Base-by-base conservation (phyloP, 768 basidiomycete genomes). In the Coprinopsis sp. region DNA sequence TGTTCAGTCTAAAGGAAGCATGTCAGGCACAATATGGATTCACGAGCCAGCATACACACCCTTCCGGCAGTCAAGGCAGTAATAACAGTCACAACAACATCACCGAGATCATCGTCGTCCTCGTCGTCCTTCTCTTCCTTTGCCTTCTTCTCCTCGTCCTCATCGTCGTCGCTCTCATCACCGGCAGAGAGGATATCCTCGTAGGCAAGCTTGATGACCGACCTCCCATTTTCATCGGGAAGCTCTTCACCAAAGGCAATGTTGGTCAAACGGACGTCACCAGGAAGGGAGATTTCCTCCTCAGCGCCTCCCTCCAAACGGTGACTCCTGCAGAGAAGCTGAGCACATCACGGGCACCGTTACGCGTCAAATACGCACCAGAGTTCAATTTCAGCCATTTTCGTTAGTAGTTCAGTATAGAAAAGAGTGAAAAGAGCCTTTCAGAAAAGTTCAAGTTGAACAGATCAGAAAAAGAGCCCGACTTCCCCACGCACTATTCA, bases 51-150 rank as follows among this genome's bases (percentile, higher is more conserved):
- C 25, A 24, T 18, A 54, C 73, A 46, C 57, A 89, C 92, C 70
- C 84, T 87, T 50, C 89, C 87, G 22, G 87, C 82, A 39, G 84
- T 90, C 56, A 96, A 70, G 1, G 90, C 81, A 60, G 86, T 84
- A 13, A 95, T 69, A 47, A 91, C 72, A 14, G 82, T 81, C 24
- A 77, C 75, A 39, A 65, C 58, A 16, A 61, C 47, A 1, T 49
- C 30, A 8, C 51, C 50, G 16, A n/a, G n/a, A n/a, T n/a, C n/a
- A n/a, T n/a, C n/a, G n/a, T n/a, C n/a, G n/a, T n/a, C n/a, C n/a
- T n/a, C n/a, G n/a, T n/a, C n/a, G n/a, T n/a, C n/a, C n/a, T 57
- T 51, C 27, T 74, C 71, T 2, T 68, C 63, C 3, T 69, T 66
- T 8, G 68, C 58, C 11, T 62, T 64, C 0, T 63, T 54, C n/a